phyloP scores from a whole-genome alignment of 345 rosid genomes.

The Camelina sativa region DNA sequence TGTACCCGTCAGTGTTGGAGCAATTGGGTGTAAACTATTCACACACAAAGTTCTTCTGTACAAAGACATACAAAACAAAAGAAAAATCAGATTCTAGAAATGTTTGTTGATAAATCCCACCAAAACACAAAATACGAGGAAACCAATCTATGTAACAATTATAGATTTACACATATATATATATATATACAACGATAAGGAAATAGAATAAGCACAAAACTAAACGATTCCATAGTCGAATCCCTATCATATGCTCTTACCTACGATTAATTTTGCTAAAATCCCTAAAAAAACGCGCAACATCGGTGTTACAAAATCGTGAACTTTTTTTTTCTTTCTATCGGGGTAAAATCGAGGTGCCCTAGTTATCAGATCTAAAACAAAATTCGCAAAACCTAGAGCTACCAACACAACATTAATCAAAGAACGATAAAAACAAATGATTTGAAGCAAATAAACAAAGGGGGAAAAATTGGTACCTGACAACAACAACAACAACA shows the following conservation, averaged over 20 bases:
- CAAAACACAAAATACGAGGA: not conserved
- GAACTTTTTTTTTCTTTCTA: not conserved
- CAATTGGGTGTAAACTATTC: not conserved
- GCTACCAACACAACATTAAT: not conserved
- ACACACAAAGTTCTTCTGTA: not conserved
- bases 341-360: constrained; percentile 12
- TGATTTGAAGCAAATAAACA: not conserved
- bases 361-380: constrained; percentile 20
- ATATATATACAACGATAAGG: not conserved
- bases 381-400: not conserved
- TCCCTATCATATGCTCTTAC: not conserved
- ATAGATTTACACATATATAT: not conserved
- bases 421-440: not conserved
- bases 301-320: not conserved
- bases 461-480: constrained; percentile 18
- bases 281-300: not conserved
- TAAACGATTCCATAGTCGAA: not conserved
- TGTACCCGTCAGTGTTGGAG: constrained; percentile 25
- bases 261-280: not conserved
- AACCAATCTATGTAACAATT: not conserved
- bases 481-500: not conserved
- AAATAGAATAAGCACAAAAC: not conserved
- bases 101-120: not conserved
- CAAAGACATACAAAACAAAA: not conserved
- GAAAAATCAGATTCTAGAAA: constrained; percentile 5